Evolutionary conservation across 2,329 filamentous ascomycete genomes (phyloP), one percentile per base, ranked within the genome.

Genomic region (Polychaeton citri): DNA sequence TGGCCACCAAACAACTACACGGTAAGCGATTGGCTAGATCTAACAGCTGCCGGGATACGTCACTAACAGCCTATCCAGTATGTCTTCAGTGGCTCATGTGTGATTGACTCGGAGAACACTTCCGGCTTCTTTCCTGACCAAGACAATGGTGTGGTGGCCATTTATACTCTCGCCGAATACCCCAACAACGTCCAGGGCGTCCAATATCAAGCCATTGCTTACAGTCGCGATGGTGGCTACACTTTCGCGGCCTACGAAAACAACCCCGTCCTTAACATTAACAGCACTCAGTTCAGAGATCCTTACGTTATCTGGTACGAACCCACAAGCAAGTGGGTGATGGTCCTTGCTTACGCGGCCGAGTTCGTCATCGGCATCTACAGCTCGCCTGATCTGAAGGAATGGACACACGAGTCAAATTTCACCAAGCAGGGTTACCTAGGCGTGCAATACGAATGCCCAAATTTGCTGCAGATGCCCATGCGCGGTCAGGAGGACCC

Each of bases 51-150:
- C n/a, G n/a, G n/a, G n/a, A n/a, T n/a, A n/a, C n/a, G n/a, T n/a
- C n/a, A n/a, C n/a, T n/a, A n/a, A n/a, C n/a, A n/a, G n/a, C n/a
- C n/a, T n/a, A n/a, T n/a, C n/a, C 12, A 28, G 24, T 67, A 63
- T 20, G 74, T 65, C 26, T 70, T 67, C 46, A 66, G 55, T 2
- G 69, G 74, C 17, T 75, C 69, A 33, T 65, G 62, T 5, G 73
- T 79, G 0, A 57, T 75, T 16, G 76, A 81, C 47, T 53, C 53
- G 8, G 71, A 79, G 49, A 80, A 81, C 49, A 78, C 75, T 0
- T 77, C 72, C 10, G 75, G 75, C 2, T 76, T 80, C 59, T 79
- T 79, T 43, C 69, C 68, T 0, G 61, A 68, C 33, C 71, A 74
- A 46, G 61, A 60, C n/a, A 70, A 74, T 38, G 72, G 74, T 3